A percentile compares a stretch with the other conserved stretches of the same genome.
phyloP scores from a whole-genome alignment of 1,139 yeast species.

The Suhomyces wounanorum region DNA sequence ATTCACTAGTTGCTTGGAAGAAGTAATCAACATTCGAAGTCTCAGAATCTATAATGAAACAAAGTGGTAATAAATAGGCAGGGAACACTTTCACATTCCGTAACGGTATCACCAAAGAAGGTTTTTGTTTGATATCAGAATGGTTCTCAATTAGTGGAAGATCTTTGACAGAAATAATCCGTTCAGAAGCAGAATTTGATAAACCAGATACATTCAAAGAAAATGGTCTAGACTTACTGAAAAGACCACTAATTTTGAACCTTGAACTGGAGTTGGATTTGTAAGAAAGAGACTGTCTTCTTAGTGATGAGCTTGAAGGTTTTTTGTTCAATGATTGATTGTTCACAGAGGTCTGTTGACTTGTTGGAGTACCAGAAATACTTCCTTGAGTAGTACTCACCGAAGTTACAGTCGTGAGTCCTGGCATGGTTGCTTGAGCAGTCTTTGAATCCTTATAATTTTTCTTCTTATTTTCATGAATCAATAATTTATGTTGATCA shows the following conservation, averaged over 20 bases:
- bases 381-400: background rate
- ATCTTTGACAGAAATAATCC: conserved; percentile 52
- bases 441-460: conserved; percentile 22
- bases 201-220: conserved; percentile 29
- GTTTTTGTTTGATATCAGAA: conserved; percentile 53
- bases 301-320: conserved; percentile 34
- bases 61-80: conserved; percentile 50
- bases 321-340: conserved; percentile 29
- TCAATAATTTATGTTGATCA: conserved; percentile 39
- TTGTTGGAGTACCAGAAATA: background rate
- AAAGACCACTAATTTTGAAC: conserved; percentile 47
- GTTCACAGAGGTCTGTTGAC: background rate
- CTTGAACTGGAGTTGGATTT: conserved; percentile 40
- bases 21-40: conserved; percentile 56
- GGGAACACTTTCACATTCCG: conserved; percentile 55
- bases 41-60: conserved; percentile 64
- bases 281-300: conserved; percentile 46
- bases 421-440: background rate
- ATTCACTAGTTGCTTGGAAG: conserved; percentile 68
- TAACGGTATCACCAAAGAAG: conserved; percentile 58
- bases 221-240: conserved; percentile 43
- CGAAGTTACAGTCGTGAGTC: background rate
- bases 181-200: conserved; percentile 40
- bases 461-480: conserved; percentile 39
- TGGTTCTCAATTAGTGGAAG: conserved; percentile 56